phyloP scores from a whole-genome alignment of 225 moss, liverwort and hornwort genomes.

The Pleurozium schreberi region DNA sequence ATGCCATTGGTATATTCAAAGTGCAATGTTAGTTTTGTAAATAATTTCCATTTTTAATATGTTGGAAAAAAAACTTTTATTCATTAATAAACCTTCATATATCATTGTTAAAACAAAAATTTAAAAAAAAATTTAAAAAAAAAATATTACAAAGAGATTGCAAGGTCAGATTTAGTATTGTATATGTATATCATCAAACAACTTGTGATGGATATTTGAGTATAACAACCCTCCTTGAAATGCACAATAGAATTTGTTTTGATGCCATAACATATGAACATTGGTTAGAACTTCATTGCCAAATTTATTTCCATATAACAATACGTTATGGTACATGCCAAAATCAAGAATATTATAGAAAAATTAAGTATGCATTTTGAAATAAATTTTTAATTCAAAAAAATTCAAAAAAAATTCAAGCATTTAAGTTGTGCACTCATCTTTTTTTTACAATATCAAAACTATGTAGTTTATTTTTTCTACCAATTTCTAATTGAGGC shows the following conservation, averaged over 20 bases:
- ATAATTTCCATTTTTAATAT: too few species aligned
- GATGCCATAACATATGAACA: too few species aligned
- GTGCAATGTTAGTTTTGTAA: too few species aligned
- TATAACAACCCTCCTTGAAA: not conserved
- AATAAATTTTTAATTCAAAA: not conserved
- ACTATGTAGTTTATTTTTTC: too few species aligned
- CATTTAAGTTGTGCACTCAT: rapidly evolving
- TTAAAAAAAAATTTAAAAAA: rapidly evolving
- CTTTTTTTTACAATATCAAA: not conserved
- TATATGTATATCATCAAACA: not conserved
- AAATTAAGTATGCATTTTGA: not conserved
- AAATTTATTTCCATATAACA: too few species aligned
- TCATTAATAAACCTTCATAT: not conserved
- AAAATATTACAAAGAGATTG: not conserved
- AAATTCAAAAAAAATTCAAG: too few species aligned
- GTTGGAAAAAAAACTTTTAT: too few species aligned
- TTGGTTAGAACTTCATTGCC: not conserved
- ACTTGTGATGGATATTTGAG: not conserved
- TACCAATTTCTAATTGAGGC: constrained; percentile 1
- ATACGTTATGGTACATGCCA: too few species aligned
- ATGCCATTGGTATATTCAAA: not conserved
- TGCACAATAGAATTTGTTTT: too few species aligned
- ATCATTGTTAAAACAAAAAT: not conserved
- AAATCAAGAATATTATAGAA: not conserved
- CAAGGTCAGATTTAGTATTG: rapidly evolving